phyloP scores from a whole-genome alignment of 2,329 filamentous ascomycete species.

The Xylaria sp. region DNA sequence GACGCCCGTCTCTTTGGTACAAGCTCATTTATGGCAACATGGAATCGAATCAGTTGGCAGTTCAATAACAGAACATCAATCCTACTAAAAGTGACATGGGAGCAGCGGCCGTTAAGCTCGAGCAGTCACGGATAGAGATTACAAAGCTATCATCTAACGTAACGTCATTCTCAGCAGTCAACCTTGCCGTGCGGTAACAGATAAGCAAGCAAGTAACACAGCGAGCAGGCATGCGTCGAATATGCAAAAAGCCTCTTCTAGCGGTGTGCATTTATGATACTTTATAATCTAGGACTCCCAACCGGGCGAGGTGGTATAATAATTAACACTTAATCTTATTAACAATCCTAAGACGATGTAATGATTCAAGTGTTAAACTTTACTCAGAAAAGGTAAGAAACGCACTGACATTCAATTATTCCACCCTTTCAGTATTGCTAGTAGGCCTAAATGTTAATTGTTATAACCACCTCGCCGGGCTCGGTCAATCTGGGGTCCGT shows the following conservation, averaged over 20 bases:
- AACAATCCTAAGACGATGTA: too few species aligned
- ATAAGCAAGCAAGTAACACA: constrained; percentile 4
- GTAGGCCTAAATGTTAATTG: too few species aligned
- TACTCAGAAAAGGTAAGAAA: too few species aligned
- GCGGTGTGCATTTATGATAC: constrained; percentile 21
- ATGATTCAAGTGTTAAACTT: too few species aligned
- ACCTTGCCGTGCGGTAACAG: background rate
- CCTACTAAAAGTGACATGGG: background rate
- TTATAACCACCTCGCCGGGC: background rate
- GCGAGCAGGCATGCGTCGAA: background rate
- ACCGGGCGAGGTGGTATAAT: background rate
- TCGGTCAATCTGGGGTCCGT: background rate
- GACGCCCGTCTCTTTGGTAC: background rate
- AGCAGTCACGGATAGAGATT: background rate
- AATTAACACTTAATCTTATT: too few species aligned
- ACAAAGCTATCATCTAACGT: background rate
- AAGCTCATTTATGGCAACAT: background rate
- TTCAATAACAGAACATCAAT: background rate
- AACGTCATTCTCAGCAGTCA: constrained; percentile 4
- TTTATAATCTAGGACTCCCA: constrained; percentile 7
- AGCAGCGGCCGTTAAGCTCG: background rate
- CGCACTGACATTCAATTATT: too few species aligned
- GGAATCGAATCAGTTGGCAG: background rate
- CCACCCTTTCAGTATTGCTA: too few species aligned
- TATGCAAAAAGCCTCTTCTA: constrained; percentile 16